Evolutionary conservation across 192 early-diverging fungal species (phyloP).

Genomic region (Spizellomyces sp.): DNA sequence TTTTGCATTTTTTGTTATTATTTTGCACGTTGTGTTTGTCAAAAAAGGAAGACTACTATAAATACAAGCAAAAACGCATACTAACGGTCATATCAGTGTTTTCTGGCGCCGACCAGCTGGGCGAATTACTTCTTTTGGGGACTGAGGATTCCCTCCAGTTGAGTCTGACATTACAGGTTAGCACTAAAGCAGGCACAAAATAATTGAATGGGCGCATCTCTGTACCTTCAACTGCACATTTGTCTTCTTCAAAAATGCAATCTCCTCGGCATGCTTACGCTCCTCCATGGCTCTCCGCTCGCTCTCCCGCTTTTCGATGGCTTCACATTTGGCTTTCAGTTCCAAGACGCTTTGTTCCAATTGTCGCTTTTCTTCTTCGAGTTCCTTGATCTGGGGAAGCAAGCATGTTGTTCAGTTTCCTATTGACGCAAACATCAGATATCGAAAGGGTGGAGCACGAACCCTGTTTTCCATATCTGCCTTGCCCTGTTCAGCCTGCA

Average conservation of each 20-base stretch:
- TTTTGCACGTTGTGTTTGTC: too few relatives aligned
- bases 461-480: slow-evolving; percentile 66
- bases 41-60: too few relatives aligned
- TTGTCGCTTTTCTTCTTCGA: slow-evolving; percentile 66
- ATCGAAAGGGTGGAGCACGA: slow-evolving; percentile 4
- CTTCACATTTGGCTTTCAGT: slow-evolving; percentile 67
- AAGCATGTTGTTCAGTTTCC: slow-evolving; percentile 26
- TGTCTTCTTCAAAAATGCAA: slow-evolving; percentile 69
- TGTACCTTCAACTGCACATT: slow-evolving; percentile 68
- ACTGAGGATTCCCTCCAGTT: slow-evolving; percentile 67
- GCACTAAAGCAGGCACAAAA: slow-evolving; percentile 3
- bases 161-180: slow-evolving; percentile 45
- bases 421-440: slow-evolving; percentile 4
- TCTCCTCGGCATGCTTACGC: slow-evolving; percentile 68
- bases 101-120: too few relatives aligned
- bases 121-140: slow-evolving; percentile 61
- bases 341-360: slow-evolving; percentile 60
- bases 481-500: slow-evolving; percentile 65
- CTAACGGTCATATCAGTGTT: too few relatives aligned
- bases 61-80: too few relatives aligned
- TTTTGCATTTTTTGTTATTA: too few relatives aligned
- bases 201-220: not conserved
- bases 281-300: slow-evolving; percentile 67
- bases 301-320: slow-evolving; percentile 64
- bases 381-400: slow-evolving; percentile 51